Base-by-base conservation (phyloP, 768 basidiomycete genomes). In the Mycena rosella region DNA sequence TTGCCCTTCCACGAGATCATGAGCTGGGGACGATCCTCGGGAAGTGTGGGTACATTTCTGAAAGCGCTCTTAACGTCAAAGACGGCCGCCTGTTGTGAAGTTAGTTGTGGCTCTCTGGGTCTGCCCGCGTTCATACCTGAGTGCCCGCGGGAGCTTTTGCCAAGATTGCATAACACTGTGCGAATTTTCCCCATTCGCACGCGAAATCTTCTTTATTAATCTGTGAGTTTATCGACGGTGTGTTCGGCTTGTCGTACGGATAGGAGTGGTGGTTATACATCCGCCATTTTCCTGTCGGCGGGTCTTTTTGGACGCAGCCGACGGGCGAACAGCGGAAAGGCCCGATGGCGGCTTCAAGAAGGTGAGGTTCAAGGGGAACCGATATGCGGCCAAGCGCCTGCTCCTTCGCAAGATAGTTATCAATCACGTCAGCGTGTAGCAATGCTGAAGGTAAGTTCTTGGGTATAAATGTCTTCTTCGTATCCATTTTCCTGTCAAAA, bases 1-100 rank as follows among this genome's bases (percentile, higher is more conserved):
- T 62, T 38, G 36, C 47, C 27, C 2, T 54, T 22, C 58, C 45
- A 60, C 13, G 44, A 13, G 1, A 67, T 20, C 7, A 57, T 29
- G 6, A 63, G 44, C 44, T 68, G 60, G 26, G 2, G 24, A 11
- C 54, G 60, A 18, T 68, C 68, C 18, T 30, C 17, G 14, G 68
- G 68, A 6, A 48, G n/a, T 10, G 65, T 22, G 5, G 68, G 68
- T 5, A 65, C 44, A n/a, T n/a, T 51, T 7, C 63, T 4, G 34
- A 61, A 66, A 3, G 70, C 63, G 32, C 70, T 17, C 24, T 63
- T 60, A 2, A 71, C 65, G 56, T 73, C 72, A 42, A 71, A 73
- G 2, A 60, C 63, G 3, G 70, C 26, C 20, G 44, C 44, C 44
- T 45, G 32, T n/a, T n/a, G n/a, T n/a, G 32, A 15, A 8, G 44